phyloP scores from a whole-genome alignment of 1,284 basidiomycete species.

The Pseudozyma flocculosa region DNA sequence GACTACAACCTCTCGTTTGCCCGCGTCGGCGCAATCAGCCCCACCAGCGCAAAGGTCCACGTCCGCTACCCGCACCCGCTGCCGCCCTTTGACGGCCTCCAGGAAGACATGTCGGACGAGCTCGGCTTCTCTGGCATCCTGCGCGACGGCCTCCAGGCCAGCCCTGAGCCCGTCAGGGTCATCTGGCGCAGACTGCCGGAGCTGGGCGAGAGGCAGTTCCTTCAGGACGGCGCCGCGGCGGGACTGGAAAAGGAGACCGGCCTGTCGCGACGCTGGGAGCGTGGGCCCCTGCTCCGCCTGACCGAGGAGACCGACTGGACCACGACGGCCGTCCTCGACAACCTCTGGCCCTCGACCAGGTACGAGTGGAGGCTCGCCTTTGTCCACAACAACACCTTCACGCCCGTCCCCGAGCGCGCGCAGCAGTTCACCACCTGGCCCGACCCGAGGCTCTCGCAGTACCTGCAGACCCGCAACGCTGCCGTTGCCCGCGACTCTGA shows the following conservation, averaged over 20 bases:
- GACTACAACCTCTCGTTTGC: conserved; percentile 51
- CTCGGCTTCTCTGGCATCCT: conserved; percentile 10
- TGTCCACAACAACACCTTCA: conserved; percentile 26
- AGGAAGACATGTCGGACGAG: conserved; percentile 30
- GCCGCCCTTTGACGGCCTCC: conserved; percentile 37
- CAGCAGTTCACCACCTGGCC: conserved; percentile 64
- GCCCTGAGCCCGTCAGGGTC: conserved; percentile 42
- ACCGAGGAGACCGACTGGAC: conserved; percentile 68
- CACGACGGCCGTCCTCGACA: conserved; percentile 64
- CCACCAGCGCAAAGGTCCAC: conserved; percentile 47
- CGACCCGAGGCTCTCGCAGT: conserved; percentile 53
- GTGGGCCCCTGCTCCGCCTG: conserved; percentile 47
- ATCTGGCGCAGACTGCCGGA: conserved; percentile 26
- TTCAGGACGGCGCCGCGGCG: conserved; percentile 8
- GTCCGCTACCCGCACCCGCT: conserved; percentile 52
- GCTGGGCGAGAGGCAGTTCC: conserved; percentile 20
- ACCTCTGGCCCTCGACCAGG: conserved; percentile 70
- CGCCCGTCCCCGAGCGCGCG: conserved; percentile 18
- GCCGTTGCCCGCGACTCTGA: conserved; percentile 2
- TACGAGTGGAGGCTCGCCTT: conserved; percentile 69
- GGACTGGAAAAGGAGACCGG: conserved; percentile 22
- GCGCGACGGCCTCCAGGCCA: conserved; percentile 17
- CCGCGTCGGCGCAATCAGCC: conserved; percentile 48
- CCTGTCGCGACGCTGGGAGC: conserved; percentile 51
- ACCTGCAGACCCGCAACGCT: conserved; percentile 26